phyloP scores from a whole-genome alignment of 192 early-diverging fungal genomes.

The Coemansia sp. region DNA sequence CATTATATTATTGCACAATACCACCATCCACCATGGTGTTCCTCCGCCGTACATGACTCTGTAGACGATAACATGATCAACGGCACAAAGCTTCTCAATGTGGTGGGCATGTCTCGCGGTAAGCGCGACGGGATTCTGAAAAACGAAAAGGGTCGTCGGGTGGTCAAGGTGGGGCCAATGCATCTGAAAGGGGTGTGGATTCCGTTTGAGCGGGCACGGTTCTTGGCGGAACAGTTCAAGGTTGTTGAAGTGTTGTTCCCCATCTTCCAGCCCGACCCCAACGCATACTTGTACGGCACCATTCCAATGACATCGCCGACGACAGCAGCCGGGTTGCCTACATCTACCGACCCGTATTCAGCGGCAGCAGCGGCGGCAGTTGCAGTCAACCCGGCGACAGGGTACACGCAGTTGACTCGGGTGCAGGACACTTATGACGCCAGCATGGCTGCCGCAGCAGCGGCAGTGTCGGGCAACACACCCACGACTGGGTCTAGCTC shows the following conservation, averaged over 20 bases:
- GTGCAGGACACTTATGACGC: slow-evolving; percentile 42
- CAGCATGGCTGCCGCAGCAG: slow-evolving; percentile 14
- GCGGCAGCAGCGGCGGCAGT: slow-evolving; percentile 17
- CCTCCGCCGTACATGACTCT: not conserved
- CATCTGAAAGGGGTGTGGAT: slow-evolving; percentile 88
- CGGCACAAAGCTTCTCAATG: slow-evolving; percentile 83
- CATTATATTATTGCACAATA: too few species aligned
- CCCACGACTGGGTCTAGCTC: slow-evolving; percentile 16
- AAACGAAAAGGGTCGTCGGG: slow-evolving; percentile 80
- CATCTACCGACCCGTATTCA: slow-evolving; percentile 37
- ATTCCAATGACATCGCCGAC: slow-evolving; percentile 49
- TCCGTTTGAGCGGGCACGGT: slow-evolving; percentile 63
- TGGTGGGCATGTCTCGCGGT: slow-evolving; percentile 82
- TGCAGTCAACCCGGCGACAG: not conserved
- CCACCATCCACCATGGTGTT: too few species aligned
- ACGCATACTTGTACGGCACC: slow-evolving; percentile 59
- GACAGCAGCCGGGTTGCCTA: slow-evolving; percentile 41
- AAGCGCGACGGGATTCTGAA: slow-evolving; percentile 84
- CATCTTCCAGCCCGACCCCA: slow-evolving; percentile 71
- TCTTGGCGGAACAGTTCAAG: slow-evolving; percentile 68
- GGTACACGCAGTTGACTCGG: slow-evolving; percentile 40
- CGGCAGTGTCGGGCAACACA: slow-evolving; percentile 10
- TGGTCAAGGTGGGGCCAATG: slow-evolving; percentile 85
- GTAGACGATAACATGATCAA: slow-evolving; percentile 85
- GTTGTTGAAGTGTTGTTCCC: slow-evolving; percentile 71